A percentile compares a stretch with the other conserved stretches of the same genome.
phyloP scores from a whole-genome alignment of 495 filamentous ascomycete genomes.

The Trichocladium antarcticum region DNA sequence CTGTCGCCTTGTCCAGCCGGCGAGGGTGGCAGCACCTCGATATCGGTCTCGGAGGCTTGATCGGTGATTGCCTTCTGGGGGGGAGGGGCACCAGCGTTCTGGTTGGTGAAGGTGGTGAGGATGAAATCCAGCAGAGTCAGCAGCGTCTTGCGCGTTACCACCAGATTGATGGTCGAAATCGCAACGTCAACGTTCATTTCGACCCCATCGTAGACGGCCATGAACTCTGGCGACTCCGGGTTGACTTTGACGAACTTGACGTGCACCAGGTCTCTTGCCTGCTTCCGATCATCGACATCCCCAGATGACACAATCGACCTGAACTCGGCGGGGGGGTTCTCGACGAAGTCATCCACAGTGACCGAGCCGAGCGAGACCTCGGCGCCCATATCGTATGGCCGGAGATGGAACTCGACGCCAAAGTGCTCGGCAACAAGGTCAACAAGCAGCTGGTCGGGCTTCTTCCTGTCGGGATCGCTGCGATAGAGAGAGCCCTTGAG shows the following conservation, averaged over 20 bases:
- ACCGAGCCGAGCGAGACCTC: conserved; percentile 78
- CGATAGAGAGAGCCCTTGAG: conserved; percentile 84
- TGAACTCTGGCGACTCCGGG: conserved; percentile 82
- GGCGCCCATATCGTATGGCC: conserved; percentile 83
- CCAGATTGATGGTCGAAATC: conserved; percentile 88
- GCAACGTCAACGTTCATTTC: conserved; percentile 85
- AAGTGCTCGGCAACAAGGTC: conserved; percentile 89
- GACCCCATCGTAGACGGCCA: conserved; percentile 80
- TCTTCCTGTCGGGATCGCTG: conserved; percentile 67
- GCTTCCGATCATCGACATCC: conserved; percentile 51
- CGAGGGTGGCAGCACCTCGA: conserved; percentile 26
- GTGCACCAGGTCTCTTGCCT: conserved; percentile 70
- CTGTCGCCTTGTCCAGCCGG: conserved; percentile 23
- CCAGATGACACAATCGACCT: conserved; percentile 90
- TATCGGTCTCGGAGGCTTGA: conserved; percentile 27
- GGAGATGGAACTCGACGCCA: conserved; percentile 70
- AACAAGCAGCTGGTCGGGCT: conserved; percentile 71
- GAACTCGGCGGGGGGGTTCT: conserved; percentile 83
- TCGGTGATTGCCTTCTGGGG: conserved; percentile 30
- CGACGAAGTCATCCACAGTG: conserved; percentile 89
- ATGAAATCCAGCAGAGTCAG: conserved; percentile 93
- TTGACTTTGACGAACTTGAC: conserved; percentile 86
- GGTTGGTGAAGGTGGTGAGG: conserved; percentile 81
- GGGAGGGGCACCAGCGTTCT: conserved; percentile 21
- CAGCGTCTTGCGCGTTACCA: conserved; percentile 86